Base-by-base conservation (phyloP, 2,329 filamentous ascomycete species). In the Pseudocercospora vitis region DNA sequence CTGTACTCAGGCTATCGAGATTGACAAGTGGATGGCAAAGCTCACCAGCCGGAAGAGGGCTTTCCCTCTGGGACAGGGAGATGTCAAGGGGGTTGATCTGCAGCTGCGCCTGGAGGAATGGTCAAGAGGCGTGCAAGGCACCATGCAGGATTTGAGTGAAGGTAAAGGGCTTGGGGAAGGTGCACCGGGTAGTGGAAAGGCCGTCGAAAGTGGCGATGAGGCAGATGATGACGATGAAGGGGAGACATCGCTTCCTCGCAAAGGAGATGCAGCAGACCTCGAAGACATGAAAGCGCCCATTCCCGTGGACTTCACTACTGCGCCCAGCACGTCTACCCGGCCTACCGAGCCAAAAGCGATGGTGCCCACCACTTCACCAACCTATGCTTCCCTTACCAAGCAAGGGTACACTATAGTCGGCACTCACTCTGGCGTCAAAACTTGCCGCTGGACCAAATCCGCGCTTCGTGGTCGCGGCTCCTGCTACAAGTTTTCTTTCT, bases 371-470 rank as follows among this genome's bases (percentile, higher is more conserved):
- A 84, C 85, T 56, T 96, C 92, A 1, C 92, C 94, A 0, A 97
- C 94, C 0, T 91, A 95, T 67, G 80, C 84, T 9, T 83, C 92
- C 14, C 81, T 97, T 37, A 97, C 92, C 1, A 99, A 97, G 70
- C 92, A 99, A 77, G 92, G 92, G 21, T 97, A 97, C 70, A 86
- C 88, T 1, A 96, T 97, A 54, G 88, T 99, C 31, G 94, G 94
- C 49, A 92, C 89, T 0, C 94, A 97, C 74, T 95, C 90, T 0
- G 92, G 92, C 24, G 92, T 97, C 61, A 97, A 97, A 73, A 96
- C 96, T 65, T 99, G 92, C 70, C 89, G 94, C 26, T 99, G 92
- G 92, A 97, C 94, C 7, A 99, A 99, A 74, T 96, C 91, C 1
- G 92, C 92, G 7, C 84, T 97, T 0, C 88, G 92, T 32, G 92